Conservation (phyloP, 2,329 filamentous ascomycete genomes). For the Calonectria pauciramosa region DNA sequence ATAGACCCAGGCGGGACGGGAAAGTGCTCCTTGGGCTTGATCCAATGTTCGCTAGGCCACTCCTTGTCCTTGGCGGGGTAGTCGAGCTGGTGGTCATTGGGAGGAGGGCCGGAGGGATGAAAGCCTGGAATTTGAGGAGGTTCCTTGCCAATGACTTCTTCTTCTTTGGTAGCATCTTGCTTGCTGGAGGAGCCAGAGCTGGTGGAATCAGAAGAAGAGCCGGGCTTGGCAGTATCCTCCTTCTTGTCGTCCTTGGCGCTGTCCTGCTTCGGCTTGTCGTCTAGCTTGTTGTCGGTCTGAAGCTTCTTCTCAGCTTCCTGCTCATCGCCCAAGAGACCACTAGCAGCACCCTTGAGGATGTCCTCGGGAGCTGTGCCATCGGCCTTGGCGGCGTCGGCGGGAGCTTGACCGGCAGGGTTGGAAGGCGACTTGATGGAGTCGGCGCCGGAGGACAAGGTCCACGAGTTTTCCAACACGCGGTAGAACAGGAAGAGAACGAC, state of each 20-base stretch:
- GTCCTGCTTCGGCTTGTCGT: constrained; percentile 20
- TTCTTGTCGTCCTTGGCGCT: constrained; percentile 11
- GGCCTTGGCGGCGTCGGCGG: constrained; percentile 25
- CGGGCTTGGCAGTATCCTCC: constrained; percentile 15
- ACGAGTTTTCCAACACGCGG: constrained; percentile 60
- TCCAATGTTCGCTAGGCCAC: constrained; percentile 74
- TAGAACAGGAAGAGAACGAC: constrained; percentile 69
- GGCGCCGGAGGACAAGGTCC: constrained; percentile 43
- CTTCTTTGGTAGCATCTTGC: background rate
- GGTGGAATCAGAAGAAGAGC: constrained; percentile 8
- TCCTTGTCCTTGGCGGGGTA: constrained; percentile 30
- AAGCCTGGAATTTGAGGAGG: constrained; percentile 38
- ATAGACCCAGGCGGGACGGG: constrained; percentile 79
- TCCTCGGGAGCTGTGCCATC: constrained; percentile 26
- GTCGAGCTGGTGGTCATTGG: constrained; percentile 35
- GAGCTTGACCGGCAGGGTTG: constrained; percentile 25
- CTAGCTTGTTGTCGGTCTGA: constrained; percentile 18
- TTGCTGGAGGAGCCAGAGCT: background rate
- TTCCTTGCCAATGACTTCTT: constrained; percentile 21
- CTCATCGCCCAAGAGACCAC: constrained; percentile 23
- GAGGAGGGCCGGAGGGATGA: constrained; percentile 47
- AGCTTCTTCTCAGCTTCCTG: constrained; percentile 21
- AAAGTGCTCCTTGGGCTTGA: constrained; percentile 80
- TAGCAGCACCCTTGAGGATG: constrained; percentile 18
- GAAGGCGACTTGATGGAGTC: constrained; percentile 29